These are phyloP conservation scores for Monosporascus sp. DNA, from an alignment of 2,329 filamentous ascomycete species.

Conservation along the genomic window DNA sequence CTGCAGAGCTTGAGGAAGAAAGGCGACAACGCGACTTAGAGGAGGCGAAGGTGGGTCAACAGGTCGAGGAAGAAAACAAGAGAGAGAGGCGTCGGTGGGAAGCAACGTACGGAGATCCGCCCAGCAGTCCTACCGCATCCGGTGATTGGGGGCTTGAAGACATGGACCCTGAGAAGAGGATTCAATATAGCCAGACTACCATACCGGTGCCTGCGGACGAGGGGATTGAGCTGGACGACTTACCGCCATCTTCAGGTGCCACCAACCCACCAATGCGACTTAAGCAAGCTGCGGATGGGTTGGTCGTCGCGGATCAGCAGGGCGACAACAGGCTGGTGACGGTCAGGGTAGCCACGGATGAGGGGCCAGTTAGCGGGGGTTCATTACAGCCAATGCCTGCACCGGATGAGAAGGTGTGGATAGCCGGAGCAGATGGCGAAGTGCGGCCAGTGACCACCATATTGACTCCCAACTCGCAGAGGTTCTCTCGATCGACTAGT, in stretches of 20 bases:
- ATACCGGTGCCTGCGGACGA: conserved; percentile 34
- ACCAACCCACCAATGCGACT: conserved; percentile 5
- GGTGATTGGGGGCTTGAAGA: conserved; percentile 49
- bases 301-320: conserved; percentile 35
- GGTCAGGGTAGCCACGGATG: conserved; percentile 48
- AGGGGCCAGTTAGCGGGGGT: conserved; percentile 28
- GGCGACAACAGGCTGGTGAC: conserved; percentile 43
- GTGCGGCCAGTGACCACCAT: conserved; percentile 21
- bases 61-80: conserved; percentile 57
- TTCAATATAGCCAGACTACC: conserved; percentile 26
- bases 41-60: conserved; percentile 63
- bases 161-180: conserved; percentile 37
- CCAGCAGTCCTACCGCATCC: conserved; percentile 28
- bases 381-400: conserved; percentile 13
- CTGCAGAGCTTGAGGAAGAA: conserved; percentile 43
- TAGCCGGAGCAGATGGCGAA: conserved; percentile 26
- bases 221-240: conserved; percentile 51
- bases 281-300: conserved; percentile 22
- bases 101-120: conserved; percentile 60
- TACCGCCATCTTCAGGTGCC: conserved; percentile 29
- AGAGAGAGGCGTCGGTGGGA: conserved; percentile 71
- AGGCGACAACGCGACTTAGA: conserved; percentile 45
- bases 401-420: conserved; percentile 27
- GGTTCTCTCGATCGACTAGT: conserved; percentile 34
- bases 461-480: conserved; percentile 21